Conservation (phyloP, 768 basidiomycete species). For the Botryobasidium botryosum region DNA sequence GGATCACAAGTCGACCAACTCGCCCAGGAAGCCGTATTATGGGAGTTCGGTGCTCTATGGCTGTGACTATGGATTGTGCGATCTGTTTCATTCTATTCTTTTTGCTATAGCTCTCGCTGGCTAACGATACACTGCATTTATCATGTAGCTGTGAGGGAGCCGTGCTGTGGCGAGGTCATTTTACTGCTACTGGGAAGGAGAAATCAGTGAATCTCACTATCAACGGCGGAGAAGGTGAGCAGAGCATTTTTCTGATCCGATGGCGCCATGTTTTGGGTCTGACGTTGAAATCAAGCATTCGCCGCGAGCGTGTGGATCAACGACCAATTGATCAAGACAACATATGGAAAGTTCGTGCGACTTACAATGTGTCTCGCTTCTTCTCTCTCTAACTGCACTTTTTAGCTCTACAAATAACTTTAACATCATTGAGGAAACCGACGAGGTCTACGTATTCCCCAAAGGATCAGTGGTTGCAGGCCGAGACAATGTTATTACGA, state of each 20-base stretch:
- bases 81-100: constrained; percentile 1
- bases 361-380: constrained; percentile 5
- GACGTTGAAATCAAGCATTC: constrained; percentile 39
- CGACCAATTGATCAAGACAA: constrained; percentile 48
- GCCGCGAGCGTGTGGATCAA: constrained; percentile 75
- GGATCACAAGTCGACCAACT: constrained; percentile 56
- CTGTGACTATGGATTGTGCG: constrained; percentile 76
- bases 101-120: neutral
- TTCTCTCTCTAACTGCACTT: neutral
- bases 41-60: constrained; percentile 68
- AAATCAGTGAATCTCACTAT: constrained; percentile 54
- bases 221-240: constrained; percentile 58
- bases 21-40: constrained; percentile 48
- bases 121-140: neutral
- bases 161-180: constrained; percentile 72
- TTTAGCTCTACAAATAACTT: constrained; percentile 48
- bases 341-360: constrained; percentile 50
- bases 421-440: constrained; percentile 45
- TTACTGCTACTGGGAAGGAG: constrained; percentile 40
- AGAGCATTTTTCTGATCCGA: neutral
- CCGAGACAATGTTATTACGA: constrained; percentile 57
- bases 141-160: constrained; percentile 55
- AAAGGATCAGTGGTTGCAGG: constrained; percentile 31
- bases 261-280: neutral
- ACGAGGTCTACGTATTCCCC: constrained; percentile 49